Evolutionary conservation across 805 yeast genomes (phyloP), one percentile per base, ranked within the genome.

Genomic region (Priceomyces melissophilus): DNA sequence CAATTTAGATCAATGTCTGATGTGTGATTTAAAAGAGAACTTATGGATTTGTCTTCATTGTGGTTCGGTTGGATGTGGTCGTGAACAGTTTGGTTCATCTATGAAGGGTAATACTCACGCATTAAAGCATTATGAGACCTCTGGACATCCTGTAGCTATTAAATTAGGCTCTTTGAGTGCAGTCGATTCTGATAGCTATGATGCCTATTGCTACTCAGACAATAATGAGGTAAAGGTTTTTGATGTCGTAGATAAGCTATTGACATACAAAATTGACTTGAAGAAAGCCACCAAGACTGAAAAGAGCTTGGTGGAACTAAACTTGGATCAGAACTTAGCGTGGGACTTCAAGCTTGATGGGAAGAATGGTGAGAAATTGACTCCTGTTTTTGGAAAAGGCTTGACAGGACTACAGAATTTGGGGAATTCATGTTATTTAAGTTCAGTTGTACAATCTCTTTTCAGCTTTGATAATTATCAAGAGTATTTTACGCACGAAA

Each of bases 41-140:
- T 63, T 93, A 35, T 93, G 99, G 99, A 70, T 93, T 12, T 93
- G 99, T 67, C 64, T 93, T 35, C 76, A 77, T 37, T 93, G 99
- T 73, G 99, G 99, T 2, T 66, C 76, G n/a, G 53, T 89, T 9
- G 96, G 96, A 3, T 93, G 99, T 65, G 99, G 99, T 4, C 71
- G 99, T 48, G 81, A 82, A 26, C 99, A 93, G 61, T 87, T 86
- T 56, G 99, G 98, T 28, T 91, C 95, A 16, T 79, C 85, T 10
- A 45, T 68, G 28, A 84, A 89, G n/a, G 99, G 99, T 4, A 80
- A 91, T 56, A 82, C 96, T 0, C 99, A 93, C 60, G 98, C 96
- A 0, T 65, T 91, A 44, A 58, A 62, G 0, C 99, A 93, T 62
- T 82, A 60, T 54, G 78, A 82, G 30, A 29, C 45, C 0, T 49